Evolutionary conservation across 768 basidiomycete genomes (phyloP).

Genomic region (Sporobolomyces roseus): DNA sequence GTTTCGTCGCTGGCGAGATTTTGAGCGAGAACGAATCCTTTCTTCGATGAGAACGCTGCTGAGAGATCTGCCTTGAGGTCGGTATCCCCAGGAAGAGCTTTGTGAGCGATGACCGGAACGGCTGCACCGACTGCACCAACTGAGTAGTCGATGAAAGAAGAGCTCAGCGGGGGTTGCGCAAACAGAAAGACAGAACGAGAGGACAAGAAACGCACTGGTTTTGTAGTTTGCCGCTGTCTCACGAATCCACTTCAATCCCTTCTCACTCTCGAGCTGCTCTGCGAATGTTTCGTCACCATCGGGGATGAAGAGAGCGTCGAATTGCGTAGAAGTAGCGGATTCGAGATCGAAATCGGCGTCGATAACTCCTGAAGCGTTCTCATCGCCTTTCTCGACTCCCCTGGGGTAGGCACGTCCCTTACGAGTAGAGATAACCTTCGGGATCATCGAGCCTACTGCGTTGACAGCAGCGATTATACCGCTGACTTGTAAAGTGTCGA

Average conservation of each 20-base stretch:
- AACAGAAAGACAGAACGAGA: background rate
- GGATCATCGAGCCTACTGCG: slow-evolving; percentile 58
- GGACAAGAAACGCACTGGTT: slow-evolving; percentile 1
- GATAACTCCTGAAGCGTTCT: slow-evolving; percentile 46
- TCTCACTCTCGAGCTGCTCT: slow-evolving; percentile 61
- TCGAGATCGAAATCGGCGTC: slow-evolving; percentile 68
- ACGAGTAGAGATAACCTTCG: slow-evolving; percentile 62
- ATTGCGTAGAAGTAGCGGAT: slow-evolving; percentile 42
- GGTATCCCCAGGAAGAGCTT: slow-evolving; percentile 48
- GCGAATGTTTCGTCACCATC: slow-evolving; percentile 61
- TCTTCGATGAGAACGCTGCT: slow-evolving; percentile 35
- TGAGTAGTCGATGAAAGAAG: background rate
- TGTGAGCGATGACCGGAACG: slow-evolving; percentile 49
- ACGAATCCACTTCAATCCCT: slow-evolving; percentile 73
- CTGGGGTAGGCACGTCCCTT: slow-evolving; percentile 55
- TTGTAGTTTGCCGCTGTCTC: slow-evolving; percentile 45
- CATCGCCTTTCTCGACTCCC: slow-evolving; percentile 38
- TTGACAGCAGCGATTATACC: slow-evolving; percentile 59
- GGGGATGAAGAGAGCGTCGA: slow-evolving; percentile 64
- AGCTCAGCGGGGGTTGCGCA: too few species aligned
- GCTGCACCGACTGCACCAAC: slow-evolving; percentile 66
- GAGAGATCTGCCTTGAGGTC: slow-evolving; percentile 46
- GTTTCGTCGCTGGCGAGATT: slow-evolving; percentile 33
- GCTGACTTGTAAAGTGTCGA: slow-evolving; percentile 60
- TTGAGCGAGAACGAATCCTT: slow-evolving; percentile 50